phyloP scores from a whole-genome alignment of 768 basidiomycete species.

The Suillus subluteus region DNA sequence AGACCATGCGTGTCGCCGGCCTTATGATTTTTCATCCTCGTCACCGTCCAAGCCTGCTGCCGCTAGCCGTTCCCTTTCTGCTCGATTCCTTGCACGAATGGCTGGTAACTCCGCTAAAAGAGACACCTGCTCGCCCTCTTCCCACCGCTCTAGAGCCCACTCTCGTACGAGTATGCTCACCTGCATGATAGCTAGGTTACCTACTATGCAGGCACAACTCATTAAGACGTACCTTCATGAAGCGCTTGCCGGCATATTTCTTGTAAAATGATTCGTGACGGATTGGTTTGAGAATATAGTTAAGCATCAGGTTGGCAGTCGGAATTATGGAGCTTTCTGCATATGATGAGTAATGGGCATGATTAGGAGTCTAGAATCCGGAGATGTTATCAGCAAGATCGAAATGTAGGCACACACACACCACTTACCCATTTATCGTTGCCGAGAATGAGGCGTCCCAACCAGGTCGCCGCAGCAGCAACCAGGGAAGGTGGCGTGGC shows the following conservation, averaged over 20 bases:
- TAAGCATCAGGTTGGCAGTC: conserved; percentile 84
- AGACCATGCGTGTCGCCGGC: conserved; percentile 4
- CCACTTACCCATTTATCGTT: conserved; percentile 82
- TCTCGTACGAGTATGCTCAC: conserved; percentile 81
- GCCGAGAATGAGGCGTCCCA: conserved; percentile 80
- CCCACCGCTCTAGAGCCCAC: conserved; percentile 84
- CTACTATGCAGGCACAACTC: neutral
- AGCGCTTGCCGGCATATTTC: conserved; percentile 87
- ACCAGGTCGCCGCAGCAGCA: conserved; percentile 86
- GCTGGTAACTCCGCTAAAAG: conserved; percentile 60
- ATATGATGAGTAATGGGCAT: conserved; percentile 89
- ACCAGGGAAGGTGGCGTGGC: conserved; percentile 74
- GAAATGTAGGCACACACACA: neutral
- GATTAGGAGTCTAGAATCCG: conserved; percentile 67
- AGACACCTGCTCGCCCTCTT: conserved; percentile 60
- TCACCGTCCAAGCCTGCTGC: conserved; percentile 21
- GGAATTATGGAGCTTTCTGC: conserved; percentile 79
- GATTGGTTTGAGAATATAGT: conserved; percentile 77
- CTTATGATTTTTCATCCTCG: conserved; percentile 12
- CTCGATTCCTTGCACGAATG: conserved; percentile 60
- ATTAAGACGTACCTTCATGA: conserved; percentile 65
- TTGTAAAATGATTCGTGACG: conserved; percentile 80
- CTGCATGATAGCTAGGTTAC: conserved; percentile 39
- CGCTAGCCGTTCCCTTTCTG: conserved; percentile 29
- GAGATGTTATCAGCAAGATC: conserved; percentile 11